Conservation (phyloP, 177 flowering plant species). For the Vitis hybrid region DNA sequence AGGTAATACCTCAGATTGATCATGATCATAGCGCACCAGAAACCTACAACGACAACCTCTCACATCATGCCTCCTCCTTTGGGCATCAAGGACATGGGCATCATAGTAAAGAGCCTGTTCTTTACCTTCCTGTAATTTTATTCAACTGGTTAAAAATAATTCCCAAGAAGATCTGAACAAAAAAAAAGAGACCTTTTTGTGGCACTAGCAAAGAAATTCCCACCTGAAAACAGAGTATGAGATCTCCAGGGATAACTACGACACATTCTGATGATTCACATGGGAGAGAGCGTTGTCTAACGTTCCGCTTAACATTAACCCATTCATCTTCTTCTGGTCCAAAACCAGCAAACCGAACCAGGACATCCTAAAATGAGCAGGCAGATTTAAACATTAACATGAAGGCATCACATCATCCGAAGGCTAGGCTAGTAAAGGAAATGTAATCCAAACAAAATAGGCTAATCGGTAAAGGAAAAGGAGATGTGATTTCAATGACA, state of each 20-base stretch:
- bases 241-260: conserved; percentile 93
- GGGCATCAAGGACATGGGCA: conserved; percentile 97
- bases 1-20: conserved; percentile 80
- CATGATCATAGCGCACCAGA: conserved; percentile 93
- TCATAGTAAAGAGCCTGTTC: conserved; percentile 99
- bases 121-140: conserved; percentile 80
- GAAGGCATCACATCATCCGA: neutral
- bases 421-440: no score
- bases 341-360: conserved; percentile 93
- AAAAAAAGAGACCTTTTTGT: neutral
- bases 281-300: conserved; percentile 94
- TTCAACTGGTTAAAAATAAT: conserved; percentile 2
- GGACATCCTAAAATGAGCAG: conserved; percentile 66
- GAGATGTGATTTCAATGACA: no score
- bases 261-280: conserved; percentile 98
- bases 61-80: conserved; percentile 93
- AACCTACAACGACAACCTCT: conserved; percentile 99
- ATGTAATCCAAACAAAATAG: no score
- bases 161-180: neutral
- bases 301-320: conserved; percentile 77
- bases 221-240: conserved; percentile 97
- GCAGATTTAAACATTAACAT: conserved; percentile 5
- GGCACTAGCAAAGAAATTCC: conserved; percentile 5
- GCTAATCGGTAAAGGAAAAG: no score
- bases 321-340: conserved; percentile 98